These are phyloP conservation scores for Aspergillus haitiensis DNA, from an alignment of 495 filamentous ascomycete species.

Conservation along the genomic window DNA sequence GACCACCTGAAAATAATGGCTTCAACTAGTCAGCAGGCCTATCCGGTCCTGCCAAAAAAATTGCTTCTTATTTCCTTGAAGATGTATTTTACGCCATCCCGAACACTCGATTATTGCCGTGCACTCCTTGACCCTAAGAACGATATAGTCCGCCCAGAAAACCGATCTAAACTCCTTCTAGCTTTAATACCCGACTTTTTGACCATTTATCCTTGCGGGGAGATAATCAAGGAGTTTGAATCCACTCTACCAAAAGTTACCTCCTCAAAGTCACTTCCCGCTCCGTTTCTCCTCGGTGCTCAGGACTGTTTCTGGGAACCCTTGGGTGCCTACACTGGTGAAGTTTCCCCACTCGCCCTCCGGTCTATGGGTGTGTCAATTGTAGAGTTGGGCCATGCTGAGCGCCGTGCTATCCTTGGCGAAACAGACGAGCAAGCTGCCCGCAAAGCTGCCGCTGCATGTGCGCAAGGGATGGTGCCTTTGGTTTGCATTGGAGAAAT, in stretches of 20 bases:
- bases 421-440: slow-evolving; percentile 66
- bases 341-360: slow-evolving; percentile 68
- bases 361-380: slow-evolving; percentile 63
- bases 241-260: slow-evolving; percentile 28
- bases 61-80: slow-evolving; percentile 79
- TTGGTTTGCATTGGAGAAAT: slow-evolving; percentile 79
- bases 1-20: slow-evolving; percentile 16
- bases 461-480: slow-evolving; percentile 68
- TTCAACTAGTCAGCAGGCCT: slow-evolving; percentile 23
- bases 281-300: slow-evolving; percentile 62
- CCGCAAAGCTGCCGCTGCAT: slow-evolving; percentile 66
- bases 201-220: slow-evolving; percentile 56
- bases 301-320: slow-evolving; percentile 69
- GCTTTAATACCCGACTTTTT: slow-evolving; percentile 82
- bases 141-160: slow-evolving; percentile 40
- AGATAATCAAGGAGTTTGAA: slow-evolving; percentile 48
- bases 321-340: slow-evolving; percentile 71
- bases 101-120: slow-evolving; percentile 62
- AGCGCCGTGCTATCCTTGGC: slow-evolving; percentile 65
- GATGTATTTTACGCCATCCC: slow-evolving; percentile 75
- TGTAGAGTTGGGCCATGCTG: slow-evolving; percentile 79
- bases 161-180: slow-evolving; percentile 75
- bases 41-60: slow-evolving; percentile 56
- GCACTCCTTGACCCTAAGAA: slow-evolving; percentile 51
- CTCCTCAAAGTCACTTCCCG: slow-evolving; percentile 30